Conservation (phyloP, 1,284 basidiomycete genomes). For the Baeospora myosura region DNA sequence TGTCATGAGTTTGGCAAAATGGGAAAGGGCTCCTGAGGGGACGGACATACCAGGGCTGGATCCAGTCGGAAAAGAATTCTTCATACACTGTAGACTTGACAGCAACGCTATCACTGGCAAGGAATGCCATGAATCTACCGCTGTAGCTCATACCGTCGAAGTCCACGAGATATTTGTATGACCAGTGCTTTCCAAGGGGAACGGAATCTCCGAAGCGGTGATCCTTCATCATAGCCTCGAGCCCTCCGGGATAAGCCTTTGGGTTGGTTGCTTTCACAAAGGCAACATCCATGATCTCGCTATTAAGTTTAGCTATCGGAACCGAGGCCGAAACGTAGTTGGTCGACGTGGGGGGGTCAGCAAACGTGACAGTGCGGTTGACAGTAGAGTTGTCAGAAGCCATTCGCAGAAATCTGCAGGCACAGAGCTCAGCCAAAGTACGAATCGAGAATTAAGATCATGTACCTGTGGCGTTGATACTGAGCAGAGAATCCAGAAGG, state of each 20-base stretch:
- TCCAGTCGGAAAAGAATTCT: slow-evolving; percentile 84
- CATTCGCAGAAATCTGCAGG: slow-evolving; percentile 68
- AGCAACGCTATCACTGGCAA: slow-evolving; percentile 84
- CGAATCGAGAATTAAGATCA: slow-evolving; percentile 1
- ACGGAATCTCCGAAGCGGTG: slow-evolving; percentile 77
- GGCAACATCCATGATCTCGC: slow-evolving; percentile 81
- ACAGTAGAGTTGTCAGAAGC: slow-evolving; percentile 50
- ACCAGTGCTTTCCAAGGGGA: slow-evolving; percentile 81
- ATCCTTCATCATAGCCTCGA: slow-evolving; percentile 55
- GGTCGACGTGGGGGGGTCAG: slow-evolving; percentile 58
- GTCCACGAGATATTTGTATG: slow-evolving; percentile 88
- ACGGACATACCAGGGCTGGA: slow-evolving; percentile 69
- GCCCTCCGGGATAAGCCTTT: slow-evolving; percentile 74
- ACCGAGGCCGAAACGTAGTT: slow-evolving; percentile 57
- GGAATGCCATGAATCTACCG: slow-evolving; percentile 78
- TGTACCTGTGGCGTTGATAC: slow-evolving; percentile 82
- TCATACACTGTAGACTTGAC: slow-evolving; percentile 86
- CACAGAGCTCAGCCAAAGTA: not conserved
- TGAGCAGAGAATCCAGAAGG: slow-evolving; percentile 78
- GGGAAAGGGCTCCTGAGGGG: slow-evolving; percentile 1
- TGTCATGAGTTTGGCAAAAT: slow-evolving; percentile 6
- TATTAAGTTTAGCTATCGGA: slow-evolving; percentile 60
- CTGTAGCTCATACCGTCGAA: slow-evolving; percentile 95
- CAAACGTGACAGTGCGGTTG: slow-evolving; percentile 70
- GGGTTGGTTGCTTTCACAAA: slow-evolving; percentile 75